Percentiles rank a stretch among this genome's conserved stretches.
These are phyloP conservation scores for Pseudocercospora fuligena DNA, from an alignment of 2,329 filamentous ascomycete genomes.

Conservation along the genomic window DNA sequence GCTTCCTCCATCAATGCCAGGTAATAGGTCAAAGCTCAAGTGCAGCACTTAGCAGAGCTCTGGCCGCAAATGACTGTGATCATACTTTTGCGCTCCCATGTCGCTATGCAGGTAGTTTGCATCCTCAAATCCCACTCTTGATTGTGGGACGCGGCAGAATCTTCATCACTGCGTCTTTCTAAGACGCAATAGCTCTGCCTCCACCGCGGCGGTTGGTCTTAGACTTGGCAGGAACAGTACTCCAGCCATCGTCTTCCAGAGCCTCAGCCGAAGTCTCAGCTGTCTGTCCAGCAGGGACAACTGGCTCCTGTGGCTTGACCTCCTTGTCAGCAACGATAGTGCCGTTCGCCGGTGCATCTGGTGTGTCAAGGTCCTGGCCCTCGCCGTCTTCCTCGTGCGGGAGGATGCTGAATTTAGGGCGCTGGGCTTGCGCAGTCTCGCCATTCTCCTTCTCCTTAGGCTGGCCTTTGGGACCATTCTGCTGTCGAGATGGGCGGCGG, in stretches of 20 bases:
- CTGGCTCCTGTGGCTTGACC: conserved; percentile 59
- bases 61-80: neutral
- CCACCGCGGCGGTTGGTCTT: conserved; percentile 52
- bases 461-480: conserved; percentile 39
- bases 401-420: conserved; percentile 46
- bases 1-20: conserved; percentile 1
- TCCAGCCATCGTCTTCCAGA: conserved; percentile 60
- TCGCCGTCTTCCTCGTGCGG: conserved; percentile 51
- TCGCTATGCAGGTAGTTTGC: conserved; percentile 8
- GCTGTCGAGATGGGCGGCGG: conserved; percentile 36
- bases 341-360: conserved; percentile 55
- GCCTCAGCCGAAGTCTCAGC: conserved; percentile 50
- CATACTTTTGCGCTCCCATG: conserved; percentile 5
- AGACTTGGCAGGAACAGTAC: conserved; percentile 54
- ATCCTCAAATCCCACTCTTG: conserved; percentile 4
- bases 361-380: conserved; percentile 48
- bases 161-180: conserved; percentile 25
- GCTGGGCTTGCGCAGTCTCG: conserved; percentile 39
- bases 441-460: conserved; percentile 46
- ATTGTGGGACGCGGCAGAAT: conserved; percentile 1
- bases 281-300: conserved; percentile 47
- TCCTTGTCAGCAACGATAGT: conserved; percentile 58
- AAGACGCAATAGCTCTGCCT: conserved; percentile 55
- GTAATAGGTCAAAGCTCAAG: neutral
- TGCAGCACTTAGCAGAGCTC: neutral